Evolutionary conservation across 1,139 yeast species (phyloP).

Genomic region (Nadsonia commutata): DNA sequence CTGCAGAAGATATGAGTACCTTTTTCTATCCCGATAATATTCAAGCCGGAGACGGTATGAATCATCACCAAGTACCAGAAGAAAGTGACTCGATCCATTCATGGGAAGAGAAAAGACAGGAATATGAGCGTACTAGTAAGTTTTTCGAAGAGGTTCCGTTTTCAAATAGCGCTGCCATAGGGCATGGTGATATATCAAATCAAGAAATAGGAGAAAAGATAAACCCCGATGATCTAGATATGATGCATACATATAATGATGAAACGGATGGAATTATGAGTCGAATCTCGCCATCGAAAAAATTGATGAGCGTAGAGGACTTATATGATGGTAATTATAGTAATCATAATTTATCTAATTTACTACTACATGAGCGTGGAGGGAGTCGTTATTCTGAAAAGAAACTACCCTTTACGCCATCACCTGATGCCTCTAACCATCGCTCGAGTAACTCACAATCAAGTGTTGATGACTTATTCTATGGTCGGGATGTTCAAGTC

Average conservation of each 20-base stretch:
- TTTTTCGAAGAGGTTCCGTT: not conserved
- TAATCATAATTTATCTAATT: too few species aligned
- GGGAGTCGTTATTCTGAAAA: too few species aligned
- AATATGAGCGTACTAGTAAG: conserved; percentile 10
- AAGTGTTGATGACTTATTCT: conserved; percentile 24
- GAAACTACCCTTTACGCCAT: too few species aligned
- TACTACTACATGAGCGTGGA: too few species aligned
- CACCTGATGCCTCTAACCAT: not conserved
- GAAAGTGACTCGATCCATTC: conserved; percentile 17
- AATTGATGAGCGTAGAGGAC: too few species aligned
- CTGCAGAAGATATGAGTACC: not conserved
- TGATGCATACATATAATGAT: too few species aligned
- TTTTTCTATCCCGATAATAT: conserved; percentile 3
- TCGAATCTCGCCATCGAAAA: too few species aligned
- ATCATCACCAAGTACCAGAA: conserved; percentile 4
- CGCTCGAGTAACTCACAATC: not conserved
- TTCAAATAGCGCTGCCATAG: not conserved
- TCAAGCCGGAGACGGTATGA: not conserved
- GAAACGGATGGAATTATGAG: too few species aligned
- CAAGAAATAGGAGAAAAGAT: too few species aligned
- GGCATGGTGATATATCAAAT: not conserved
- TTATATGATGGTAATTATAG: too few species aligned
- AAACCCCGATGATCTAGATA: too few species aligned
- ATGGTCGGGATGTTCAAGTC: conserved; percentile 54
- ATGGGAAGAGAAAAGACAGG: conserved; percentile 18